Evolutionary conservation across 495 filamentous ascomycete genomes (phyloP), one percentile per base, ranked within the genome.

Genomic region (Astrocystis sublimbata): DNA sequence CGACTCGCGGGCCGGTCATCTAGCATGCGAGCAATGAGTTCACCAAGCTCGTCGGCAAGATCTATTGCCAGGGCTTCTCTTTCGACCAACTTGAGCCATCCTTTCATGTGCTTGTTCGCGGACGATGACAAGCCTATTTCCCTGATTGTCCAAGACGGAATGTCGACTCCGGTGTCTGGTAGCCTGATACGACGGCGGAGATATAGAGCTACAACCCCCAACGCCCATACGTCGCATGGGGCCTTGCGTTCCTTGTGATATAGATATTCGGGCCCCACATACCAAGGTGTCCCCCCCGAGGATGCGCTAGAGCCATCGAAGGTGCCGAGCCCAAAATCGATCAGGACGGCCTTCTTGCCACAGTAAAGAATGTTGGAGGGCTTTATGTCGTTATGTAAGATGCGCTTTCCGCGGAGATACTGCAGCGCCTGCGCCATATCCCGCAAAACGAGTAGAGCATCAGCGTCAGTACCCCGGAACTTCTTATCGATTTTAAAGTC

Each of bases 271-370:
- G 42, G 42, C 19, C 42, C 42, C 42, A 46, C 42, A 23, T 46
- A 46, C 42, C 42, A 46, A 15, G 42, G 42, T 15, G 42, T 46
- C 12, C 42, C 42, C 13, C 42, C 42, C 6, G 42, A n/a, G 42
- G 12, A 23, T 15, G 13, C 42, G 19, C 19, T n/a, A 15, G 42
- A 46, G 19, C 19, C 19, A 23, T 23, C 19, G 12, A 23, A 46
- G 42, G 13, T 46, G 15, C 42, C 42, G 19, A 46, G 42, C 42
- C 42, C 42, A 46, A 46, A 46, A 23, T 46, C 42, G 42, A 46
- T 46, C 13, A 46, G 42, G 19, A 46, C 42, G 13, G 42, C 42
- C 42, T 23, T 23, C 12, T 15, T 23, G 12, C 19, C 42, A 23
- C 42, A 9, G 19, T 46, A 46, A 15, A 46, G 42, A 23, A 46